A percentile compares a stretch with the other conserved stretches of the same genome.
Evolutionary conservation across 2,329 filamentous ascomycete species (phyloP).

Genomic region (Periconia sp.): DNA sequence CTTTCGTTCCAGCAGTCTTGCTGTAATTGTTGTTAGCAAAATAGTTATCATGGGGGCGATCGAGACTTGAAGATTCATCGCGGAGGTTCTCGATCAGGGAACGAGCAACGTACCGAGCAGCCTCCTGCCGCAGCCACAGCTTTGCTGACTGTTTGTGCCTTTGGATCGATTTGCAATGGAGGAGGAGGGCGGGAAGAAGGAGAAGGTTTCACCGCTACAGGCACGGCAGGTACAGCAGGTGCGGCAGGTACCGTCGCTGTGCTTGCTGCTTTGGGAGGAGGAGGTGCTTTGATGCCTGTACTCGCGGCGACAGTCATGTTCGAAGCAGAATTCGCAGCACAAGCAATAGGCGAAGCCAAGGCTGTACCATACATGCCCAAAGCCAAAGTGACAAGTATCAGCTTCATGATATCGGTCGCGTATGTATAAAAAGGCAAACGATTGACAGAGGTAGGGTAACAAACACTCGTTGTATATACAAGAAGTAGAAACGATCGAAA

Average conservation of each 20-base stretch:
- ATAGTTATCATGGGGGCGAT: neutral
- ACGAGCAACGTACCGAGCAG: neutral
- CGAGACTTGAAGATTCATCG: neutral
- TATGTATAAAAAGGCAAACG: neutral
- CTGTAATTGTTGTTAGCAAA: conserved; percentile 13
- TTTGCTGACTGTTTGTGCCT: neutral
- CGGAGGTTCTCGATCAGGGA: neutral
- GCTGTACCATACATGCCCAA: conserved; percentile 10
- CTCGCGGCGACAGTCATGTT: neutral
- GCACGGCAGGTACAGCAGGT: too few relatives aligned
- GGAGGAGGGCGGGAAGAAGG: neutral
- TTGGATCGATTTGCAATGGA: neutral
- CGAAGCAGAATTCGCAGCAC: conserved; percentile 1
- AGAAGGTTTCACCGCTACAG: neutral
- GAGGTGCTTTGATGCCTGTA: neutral
- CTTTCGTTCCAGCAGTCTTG: conserved; percentile 38
- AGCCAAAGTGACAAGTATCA: conserved; percentile 7
- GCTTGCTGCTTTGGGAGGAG: neutral
- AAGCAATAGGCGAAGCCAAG: conserved; percentile 21
- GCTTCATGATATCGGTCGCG: conserved; percentile 9
- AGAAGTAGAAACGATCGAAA: neutral
- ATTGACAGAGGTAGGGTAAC: neutral
- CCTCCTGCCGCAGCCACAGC: neutral
- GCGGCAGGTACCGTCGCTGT: neutral
- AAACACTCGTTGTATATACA: neutral